Evolutionary conservation across 352 stramenopile species (phyloP), one percentile per base, ranked within the genome.

Genomic region (Pythium aquatile): DNA sequence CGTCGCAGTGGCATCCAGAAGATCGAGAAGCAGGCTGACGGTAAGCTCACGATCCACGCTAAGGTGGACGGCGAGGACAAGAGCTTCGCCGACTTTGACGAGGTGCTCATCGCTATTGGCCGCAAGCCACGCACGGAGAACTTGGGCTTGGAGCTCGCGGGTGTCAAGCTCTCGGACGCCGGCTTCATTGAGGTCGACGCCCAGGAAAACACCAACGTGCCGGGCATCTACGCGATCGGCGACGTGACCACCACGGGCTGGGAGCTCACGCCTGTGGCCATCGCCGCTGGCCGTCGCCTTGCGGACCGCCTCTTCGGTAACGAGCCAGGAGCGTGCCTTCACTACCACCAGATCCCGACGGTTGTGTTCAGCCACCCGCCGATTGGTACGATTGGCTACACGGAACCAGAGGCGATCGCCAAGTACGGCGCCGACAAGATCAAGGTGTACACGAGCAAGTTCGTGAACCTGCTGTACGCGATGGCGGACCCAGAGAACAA

Each of bases 311-410:
- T 98, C 17, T 98, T 97, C 72, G 93, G 90, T 53, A 82, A 83
- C 52, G 90, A 93, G 69, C 74, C 76, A 51, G 67, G 88, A 55
- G 81, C 84, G 40, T 86, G 76, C 58, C 65, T 94, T 30, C 72
- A 95, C 67, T 99, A 99, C 79, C 86, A 98, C 59, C 76, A 96
- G 56, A 97, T 99, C 56, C 93, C 97, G 7, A 99, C 96, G 9
- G 95, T 98, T 10, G 93, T 99, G 20, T 99, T 99, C 82, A 97
- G 88, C 49, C 96, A 99, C 79, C 97, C 96, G 30, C 90, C 94
- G 57, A 97, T 99, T 71, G 97, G 93, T 55, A 98, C 95, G 11
- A 88, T 96, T 68, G 97, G 97, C 35, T 89, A 98, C 67, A 98
- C 95, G 7, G 94, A 99, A 75, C 75, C 76, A 1, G 70, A 98